A percentile compares a stretch with the other conserved stretches of the same genome.
Evolutionary conservation across 495 filamentous ascomycete genomes (phyloP).

Genomic region (Aspergillus haitiensis): DNA sequence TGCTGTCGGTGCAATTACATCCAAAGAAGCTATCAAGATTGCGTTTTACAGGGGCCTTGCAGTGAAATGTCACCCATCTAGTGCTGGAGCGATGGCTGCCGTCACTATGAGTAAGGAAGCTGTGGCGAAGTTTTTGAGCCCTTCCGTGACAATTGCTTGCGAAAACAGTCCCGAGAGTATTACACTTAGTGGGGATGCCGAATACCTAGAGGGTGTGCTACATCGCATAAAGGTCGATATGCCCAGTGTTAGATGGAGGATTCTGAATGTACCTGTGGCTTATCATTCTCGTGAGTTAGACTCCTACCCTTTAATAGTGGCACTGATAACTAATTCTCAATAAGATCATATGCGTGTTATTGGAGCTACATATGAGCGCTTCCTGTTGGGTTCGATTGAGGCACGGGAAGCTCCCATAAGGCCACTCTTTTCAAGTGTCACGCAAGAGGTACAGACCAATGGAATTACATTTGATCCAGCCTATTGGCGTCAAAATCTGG

Average conservation of each 20-base stretch:
- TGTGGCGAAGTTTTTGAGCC: conserved; percentile 15
- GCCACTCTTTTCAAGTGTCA: conserved; percentile 37
- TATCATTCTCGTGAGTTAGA: conserved; percentile 51
- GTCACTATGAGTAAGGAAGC: conserved; percentile 32
- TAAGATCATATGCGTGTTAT: no score
- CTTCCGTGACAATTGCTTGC: conserved; percentile 18
- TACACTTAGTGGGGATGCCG: conserved; percentile 30
- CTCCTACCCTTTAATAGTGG: no score
- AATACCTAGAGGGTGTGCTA: conserved; percentile 35
- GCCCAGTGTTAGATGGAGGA: conserved; percentile 20
- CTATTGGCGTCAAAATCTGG: conserved; percentile 45
- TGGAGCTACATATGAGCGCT: no score
- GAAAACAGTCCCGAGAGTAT: conserved; percentile 28
- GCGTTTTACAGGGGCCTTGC: conserved; percentile 21
- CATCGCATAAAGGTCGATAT: conserved; percentile 30
- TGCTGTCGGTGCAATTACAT: conserved; percentile 18
- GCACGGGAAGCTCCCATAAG: conserved; percentile 8
- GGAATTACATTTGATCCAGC: conserved; percentile 25
- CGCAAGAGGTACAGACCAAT: conserved; percentile 15
- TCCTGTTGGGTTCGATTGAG: conserved; percentile 4
- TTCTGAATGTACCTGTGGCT: conserved; percentile 40
- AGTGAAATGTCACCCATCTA: background rate
- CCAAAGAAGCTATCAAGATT: conserved; percentile 10
- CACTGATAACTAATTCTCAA: no score
- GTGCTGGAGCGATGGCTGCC: conserved; percentile 34